Base-by-base conservation (phyloP, 805 yeast species). In the Clavispora vitiphila region DNA sequence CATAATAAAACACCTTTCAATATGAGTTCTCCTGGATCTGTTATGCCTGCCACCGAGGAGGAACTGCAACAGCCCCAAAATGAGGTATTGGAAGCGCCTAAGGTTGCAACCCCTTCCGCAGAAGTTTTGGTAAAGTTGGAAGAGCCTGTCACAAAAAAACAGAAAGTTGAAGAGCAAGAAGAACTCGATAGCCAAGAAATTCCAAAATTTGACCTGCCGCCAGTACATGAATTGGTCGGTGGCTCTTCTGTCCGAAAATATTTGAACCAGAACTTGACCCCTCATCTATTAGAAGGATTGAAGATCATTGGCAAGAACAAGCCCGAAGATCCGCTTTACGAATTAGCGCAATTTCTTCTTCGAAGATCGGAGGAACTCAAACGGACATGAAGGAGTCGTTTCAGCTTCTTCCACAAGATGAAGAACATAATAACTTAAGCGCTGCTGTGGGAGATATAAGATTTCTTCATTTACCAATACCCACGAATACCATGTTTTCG, bases 171-270 rank as follows among this genome's bases (percentile, higher is more conserved):
- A 11, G 37, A 37, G 12, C 26, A 24, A 7, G 24, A 19, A 18
- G 16, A 6, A 11, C 24, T 14, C 8, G 24, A n/a, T 8, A n/a
- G 26, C 30, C 14, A 36, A 16, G 38, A 26, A 14, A n/a, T 31
- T 11, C 40, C 40, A 8, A 18, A 24, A 11, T 35, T 27, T n/a
- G 19, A 23, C 16, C 35, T 35, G 14, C 53, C 56, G 4, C 70
- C 76, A 9, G 58, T 72, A 11, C 71, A 77, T 27, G 77, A 76
- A 44, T 66, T 77, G 20, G 77, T 79, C 12, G 86, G 87, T 8
- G 93, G 93, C 1, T 83, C 89, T 2, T 78, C 85, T 1, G 72
- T 82, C 2, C 73, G 95, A 48, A 74, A 71, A 50, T 86, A 84
- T 70, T 67, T 86, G 43, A 83, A 84, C 56, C 64, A 76, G 46